These are phyloP conservation scores for Leccinum disarticulatum DNA, from an alignment of 768 basidiomycete species.

Conservation along the genomic window DNA sequence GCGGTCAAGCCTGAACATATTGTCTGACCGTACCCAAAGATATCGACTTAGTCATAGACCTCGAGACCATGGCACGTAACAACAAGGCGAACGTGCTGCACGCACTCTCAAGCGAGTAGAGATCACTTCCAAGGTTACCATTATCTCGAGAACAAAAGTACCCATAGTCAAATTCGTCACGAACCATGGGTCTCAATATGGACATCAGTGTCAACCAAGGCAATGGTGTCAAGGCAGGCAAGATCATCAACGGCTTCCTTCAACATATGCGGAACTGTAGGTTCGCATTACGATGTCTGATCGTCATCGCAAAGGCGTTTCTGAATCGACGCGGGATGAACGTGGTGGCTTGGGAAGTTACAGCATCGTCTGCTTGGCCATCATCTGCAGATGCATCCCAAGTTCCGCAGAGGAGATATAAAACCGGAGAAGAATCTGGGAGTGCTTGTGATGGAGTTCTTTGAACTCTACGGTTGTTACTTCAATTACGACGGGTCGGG, in stretches of 20 bases:
- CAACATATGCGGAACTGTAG: no score
- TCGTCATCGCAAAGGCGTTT: no score
- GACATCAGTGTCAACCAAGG: slow-evolving; percentile 93
- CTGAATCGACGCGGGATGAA: no score
- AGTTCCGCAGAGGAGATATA: slow-evolving; percentile 85
- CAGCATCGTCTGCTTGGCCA: no score
- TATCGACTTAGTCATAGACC: slow-evolving; percentile 92
- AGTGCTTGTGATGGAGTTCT: slow-evolving; percentile 94
- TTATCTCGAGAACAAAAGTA: slow-evolving; percentile 92
- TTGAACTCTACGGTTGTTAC: slow-evolving; percentile 88
- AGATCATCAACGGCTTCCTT: slow-evolving; percentile 72
- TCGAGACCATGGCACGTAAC: slow-evolving; percentile 67
- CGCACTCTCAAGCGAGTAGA: slow-evolving; percentile 64
- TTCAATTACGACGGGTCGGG: slow-evolving; percentile 90
- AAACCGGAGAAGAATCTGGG: slow-evolving; percentile 84
- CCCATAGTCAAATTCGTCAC: slow-evolving; percentile 97
- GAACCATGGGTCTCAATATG: slow-evolving; percentile 77
- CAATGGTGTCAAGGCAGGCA: slow-evolving; percentile 77
- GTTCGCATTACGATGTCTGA: no score
- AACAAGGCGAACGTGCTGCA: slow-evolving; percentile 71
- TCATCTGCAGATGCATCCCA: slow-evolving; percentile 72
- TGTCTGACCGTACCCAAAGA: slow-evolving; percentile 54
- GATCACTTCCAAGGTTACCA: slow-evolving; percentile 78
- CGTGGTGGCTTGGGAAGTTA: no score
- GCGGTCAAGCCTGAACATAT: not conserved